phyloP scores from a whole-genome alignment of 495 filamentous ascomycete genomes.

The Penicillium coffeae region DNA sequence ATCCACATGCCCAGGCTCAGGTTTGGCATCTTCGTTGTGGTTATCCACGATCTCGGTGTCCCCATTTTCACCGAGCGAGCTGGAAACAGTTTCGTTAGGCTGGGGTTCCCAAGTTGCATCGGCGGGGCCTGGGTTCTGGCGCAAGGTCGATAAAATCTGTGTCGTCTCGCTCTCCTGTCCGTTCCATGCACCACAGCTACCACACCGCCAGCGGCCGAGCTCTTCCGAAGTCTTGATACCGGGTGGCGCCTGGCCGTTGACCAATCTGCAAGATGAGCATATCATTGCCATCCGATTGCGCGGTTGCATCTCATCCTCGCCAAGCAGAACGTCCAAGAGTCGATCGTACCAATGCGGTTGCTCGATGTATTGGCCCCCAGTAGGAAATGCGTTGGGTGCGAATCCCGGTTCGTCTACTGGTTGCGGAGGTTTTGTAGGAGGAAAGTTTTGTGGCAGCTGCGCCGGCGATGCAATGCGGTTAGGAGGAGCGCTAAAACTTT shows the following conservation, averaged over 20 bases:
- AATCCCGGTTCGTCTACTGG: slow-evolving; percentile 45
- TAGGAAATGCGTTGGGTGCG: slow-evolving; percentile 59
- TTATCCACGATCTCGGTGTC: too few relatives aligned
- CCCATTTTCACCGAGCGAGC: too few relatives aligned
- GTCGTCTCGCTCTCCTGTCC: slow-evolving; percentile 72
- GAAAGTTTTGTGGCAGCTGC: slow-evolving; percentile 10
- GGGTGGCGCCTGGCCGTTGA: slow-evolving; percentile 94
- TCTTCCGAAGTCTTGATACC: slow-evolving; percentile 75
- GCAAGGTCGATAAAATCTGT: slow-evolving; percentile 48
- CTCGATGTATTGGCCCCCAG: slow-evolving; percentile 41
- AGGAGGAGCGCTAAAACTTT: slow-evolving; percentile 17
- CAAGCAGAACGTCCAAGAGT: slow-evolving; percentile 83
- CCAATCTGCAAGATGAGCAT: slow-evolving; percentile 75
- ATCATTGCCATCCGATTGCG: slow-evolving; percentile 90
- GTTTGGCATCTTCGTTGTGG: slow-evolving; percentile 4
- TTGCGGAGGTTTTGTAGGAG: slow-evolving; percentile 16
- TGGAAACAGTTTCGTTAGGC: slow-evolving; percentile 14
- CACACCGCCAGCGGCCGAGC: slow-evolving; percentile 85
- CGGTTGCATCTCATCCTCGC: slow-evolving; percentile 90
- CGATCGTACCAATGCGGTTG: slow-evolving; percentile 86
- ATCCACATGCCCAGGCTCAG: neutral
- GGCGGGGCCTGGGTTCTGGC: slow-evolving; percentile 25
- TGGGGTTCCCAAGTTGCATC: slow-evolving; percentile 14
- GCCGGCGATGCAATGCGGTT: slow-evolving; percentile 6
- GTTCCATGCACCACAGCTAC: slow-evolving; percentile 78